Conservation (phyloP, 352 stramenopile species). For the Hyphochytrium catenoides region DNA sequence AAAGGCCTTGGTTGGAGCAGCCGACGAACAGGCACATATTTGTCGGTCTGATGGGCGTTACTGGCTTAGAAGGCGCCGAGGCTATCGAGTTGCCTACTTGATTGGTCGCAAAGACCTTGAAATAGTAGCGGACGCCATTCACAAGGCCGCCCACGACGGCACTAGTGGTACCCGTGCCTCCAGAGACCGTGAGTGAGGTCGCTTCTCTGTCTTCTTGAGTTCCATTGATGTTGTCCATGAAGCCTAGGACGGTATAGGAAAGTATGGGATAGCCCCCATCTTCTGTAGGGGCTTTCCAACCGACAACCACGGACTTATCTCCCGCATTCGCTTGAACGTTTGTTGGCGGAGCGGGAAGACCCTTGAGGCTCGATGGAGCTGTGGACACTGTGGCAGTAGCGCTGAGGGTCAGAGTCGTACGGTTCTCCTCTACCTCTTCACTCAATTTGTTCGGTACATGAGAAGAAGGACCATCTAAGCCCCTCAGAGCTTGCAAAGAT, state of each 20-base stretch:
- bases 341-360: too few species aligned
- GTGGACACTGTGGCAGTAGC: too few species aligned
- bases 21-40: conserved; percentile 30
- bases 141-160: conserved; percentile 18
- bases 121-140: conserved; percentile 33
- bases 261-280: conserved; percentile 28
- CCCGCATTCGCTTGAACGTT: conserved; percentile 22
- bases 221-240: conserved; percentile 3
- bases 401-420: too few species aligned
- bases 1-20: conserved; percentile 32
- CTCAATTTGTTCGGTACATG: too few species aligned
- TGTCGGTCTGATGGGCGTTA: conserved; percentile 34
- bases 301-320: conserved; percentile 26
- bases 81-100: conserved; percentile 29
- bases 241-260: conserved; percentile 21
- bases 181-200: too few species aligned
- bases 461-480: too few species aligned
- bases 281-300: conserved; percentile 29
- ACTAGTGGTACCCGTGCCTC: too few species aligned
- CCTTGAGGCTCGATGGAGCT: too few species aligned
- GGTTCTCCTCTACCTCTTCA: too few species aligned
- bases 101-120: conserved; percentile 38
- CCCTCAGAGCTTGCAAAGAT: too few species aligned
- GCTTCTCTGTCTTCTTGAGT: too few species aligned
- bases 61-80: conserved; percentile 34